Percentiles rank a stretch among this genome's conserved stretches.
phyloP scores from a whole-genome alignment of 208 protist genomes.

The Leishmania gerbilli region DNA sequence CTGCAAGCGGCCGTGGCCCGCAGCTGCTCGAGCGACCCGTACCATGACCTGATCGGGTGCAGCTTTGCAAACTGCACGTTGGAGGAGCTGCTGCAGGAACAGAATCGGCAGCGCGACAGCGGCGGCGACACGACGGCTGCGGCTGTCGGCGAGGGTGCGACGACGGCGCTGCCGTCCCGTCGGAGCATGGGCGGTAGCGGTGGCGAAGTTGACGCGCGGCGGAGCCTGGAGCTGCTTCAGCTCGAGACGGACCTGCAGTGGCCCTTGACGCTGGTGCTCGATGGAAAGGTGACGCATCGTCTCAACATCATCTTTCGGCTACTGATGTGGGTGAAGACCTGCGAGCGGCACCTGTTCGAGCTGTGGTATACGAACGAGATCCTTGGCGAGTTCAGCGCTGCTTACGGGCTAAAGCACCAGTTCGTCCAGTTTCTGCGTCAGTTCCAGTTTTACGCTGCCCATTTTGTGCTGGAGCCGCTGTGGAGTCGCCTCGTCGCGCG shows the following conservation, averaged over 20 bases:
- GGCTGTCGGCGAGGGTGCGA: neutral
- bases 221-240: slow-evolving; percentile 79
- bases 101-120: slow-evolving; percentile 27
- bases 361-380: slow-evolving; percentile 59
- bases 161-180: slow-evolving; percentile 4
- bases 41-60: slow-evolving; percentile 80
- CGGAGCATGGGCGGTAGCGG: slow-evolving; percentile 1
- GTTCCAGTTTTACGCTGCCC: slow-evolving; percentile 89
- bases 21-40: slow-evolving; percentile 63
- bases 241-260: slow-evolving; percentile 85
- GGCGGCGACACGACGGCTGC: slow-evolving; percentile 6
- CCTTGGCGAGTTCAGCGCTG: slow-evolving; percentile 48
- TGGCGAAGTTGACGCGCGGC: slow-evolving; percentile 32
- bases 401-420: slow-evolving; percentile 86
- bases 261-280: slow-evolving; percentile 82
- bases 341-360: slow-evolving; percentile 68
- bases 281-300: slow-evolving; percentile 47
- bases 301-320: slow-evolving; percentile 88
- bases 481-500: slow-evolving; percentile 73
- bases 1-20: slow-evolving; percentile 81
- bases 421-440: slow-evolving; percentile 86
- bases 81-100: slow-evolving; percentile 40
- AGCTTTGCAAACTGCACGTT: slow-evolving; percentile 66
- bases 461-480: slow-evolving; percentile 86
- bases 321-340: slow-evolving; percentile 80